These are phyloP conservation scores for Gynochthodes officinalis DNA, from an alignment of 257 asterid species.

Conservation along the genomic window DNA sequence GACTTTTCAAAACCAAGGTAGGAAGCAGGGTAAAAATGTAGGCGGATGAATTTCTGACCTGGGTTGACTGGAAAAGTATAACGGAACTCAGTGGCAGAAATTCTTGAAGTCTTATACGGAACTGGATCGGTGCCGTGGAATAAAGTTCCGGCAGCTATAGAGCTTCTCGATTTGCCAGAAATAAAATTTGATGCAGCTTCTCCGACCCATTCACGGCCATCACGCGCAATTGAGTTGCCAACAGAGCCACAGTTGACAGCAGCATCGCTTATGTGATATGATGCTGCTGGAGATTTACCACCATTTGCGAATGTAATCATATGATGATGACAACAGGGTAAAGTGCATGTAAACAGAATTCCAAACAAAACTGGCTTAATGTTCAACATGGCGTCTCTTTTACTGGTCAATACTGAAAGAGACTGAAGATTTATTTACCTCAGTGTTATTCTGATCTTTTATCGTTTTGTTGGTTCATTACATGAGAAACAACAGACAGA, in stretches of 20 bases:
- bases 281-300: neutral
- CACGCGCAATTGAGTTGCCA: conserved; percentile 15
- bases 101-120: conserved; percentile 16
- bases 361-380: no score
- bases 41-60: conserved; percentile 24
- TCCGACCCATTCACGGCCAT: conserved; percentile 25
- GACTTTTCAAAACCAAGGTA: conserved; percentile 21
- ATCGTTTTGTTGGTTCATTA: no score
- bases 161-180: conserved; percentile 14
- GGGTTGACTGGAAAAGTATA: conserved; percentile 16
- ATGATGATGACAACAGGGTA: neutral
- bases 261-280: conserved; percentile 4
- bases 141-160: neutral
- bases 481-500: no score
- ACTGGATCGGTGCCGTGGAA: conserved; percentile 4
- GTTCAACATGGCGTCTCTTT: no score
- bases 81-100: conserved; percentile 8
- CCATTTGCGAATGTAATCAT: neutral
- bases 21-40: conserved; percentile 22
- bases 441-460: no score
- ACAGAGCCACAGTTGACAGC: conserved; percentile 12
- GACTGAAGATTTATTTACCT: no score
- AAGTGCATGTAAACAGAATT: no score
- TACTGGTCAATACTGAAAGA: no score
- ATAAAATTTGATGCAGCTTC: conserved; percentile 1